Evolutionary conservation across 192 early-diverging fungal species (phyloP), one percentile per base, ranked within the genome.

Genomic region (Coemansia guatemalensis): DNA sequence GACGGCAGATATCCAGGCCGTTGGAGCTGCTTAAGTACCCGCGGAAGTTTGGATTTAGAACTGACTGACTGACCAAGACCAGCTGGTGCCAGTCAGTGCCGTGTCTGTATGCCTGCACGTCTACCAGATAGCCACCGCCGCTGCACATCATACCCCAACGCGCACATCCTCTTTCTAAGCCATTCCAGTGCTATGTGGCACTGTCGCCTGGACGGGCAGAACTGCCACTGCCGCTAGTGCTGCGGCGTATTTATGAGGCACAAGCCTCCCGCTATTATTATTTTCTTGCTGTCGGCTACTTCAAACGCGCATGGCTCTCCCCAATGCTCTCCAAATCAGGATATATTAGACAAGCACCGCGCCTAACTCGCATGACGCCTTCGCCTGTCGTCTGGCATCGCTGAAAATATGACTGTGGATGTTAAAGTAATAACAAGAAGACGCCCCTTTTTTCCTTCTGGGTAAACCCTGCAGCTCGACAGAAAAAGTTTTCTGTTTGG

Each of bases 261-360:
- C 52, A 53, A 53, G 52, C 52, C 52, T 12, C 52, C 25, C 5
- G n/a, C 1, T 22, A 8, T 2, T 29, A 27, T 14, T 4, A 9
- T 4, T 17, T 25, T 26, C 25, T 24, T 17, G 24, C n/a, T 29
- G 24, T 2, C 50, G 25, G 24, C 11, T 35, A 11, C 33, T 35
- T 35, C 33, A 11, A 35, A 11, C 33, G 11, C 33, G 33, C 33
- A 35, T 35, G 7, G 11, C 33, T 35, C 33, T 35, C 52, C 52
- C 52, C 52, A 26, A 53, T 6, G 3, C 17, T 29, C n/a, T 52
- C 52, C 52, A 8, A 53, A 53, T 27, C 24, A 12, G 52, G 52
- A 21, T 29, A 27, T 53, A 53, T 53, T 53, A 53, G 52, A 27
- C 52, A 26, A 23, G 20, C 48, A 50, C 33, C 11, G 33, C 33